Base-by-base conservation (phyloP, 108 stramenopile species). In the Skeletonema marinoi region DNA sequence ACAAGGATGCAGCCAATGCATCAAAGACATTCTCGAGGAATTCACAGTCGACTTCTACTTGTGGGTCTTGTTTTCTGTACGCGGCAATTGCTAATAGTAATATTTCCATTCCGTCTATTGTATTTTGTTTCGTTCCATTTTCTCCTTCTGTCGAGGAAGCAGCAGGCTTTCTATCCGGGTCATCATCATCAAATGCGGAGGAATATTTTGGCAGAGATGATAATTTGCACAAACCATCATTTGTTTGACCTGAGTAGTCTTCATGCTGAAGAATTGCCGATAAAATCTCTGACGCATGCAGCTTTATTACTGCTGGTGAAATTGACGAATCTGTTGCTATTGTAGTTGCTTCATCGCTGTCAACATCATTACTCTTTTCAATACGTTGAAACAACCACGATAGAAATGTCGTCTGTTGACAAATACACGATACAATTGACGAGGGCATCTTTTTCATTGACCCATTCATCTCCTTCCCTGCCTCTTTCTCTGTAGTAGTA, bases 21-120 rank as follows among this genome's bases (percentile, higher is more conserved):
- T 87, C 75, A 71, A 87, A 83, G 6, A 85, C 58, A 73, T 94
- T 94, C 73, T 94, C 93, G 19, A 94, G 66, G 14, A 83, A 81
- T 77, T 92, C 93, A 36, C 88, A 83, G 56, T 90, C 87, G n/a
- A 74, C 78, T 56, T 94, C 90, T 14, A 74, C 67, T 25, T 70
- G 54, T 9, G 93, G 93, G 67, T 94, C 90, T 32, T 72, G 74
- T 62, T 92, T 92, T 35, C 91, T 73, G 75, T 76, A 88, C 3
- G 63, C 32, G 17, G 89, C 90, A 41, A 92, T 78, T 4, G 81
- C 66, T 72, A 88, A 83, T 7, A 94, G 71, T 32, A 93, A 58
- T 12, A 73, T 62, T 71, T 93, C 93, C 66, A 93, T 87, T 19
- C 90, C 93, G 67, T 93, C 82, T 11, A 93, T 68, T 11, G 25